Conservation (phyloP, 2,329 filamentous ascomycete genomes). For the Tolypocladium amazonense region DNA sequence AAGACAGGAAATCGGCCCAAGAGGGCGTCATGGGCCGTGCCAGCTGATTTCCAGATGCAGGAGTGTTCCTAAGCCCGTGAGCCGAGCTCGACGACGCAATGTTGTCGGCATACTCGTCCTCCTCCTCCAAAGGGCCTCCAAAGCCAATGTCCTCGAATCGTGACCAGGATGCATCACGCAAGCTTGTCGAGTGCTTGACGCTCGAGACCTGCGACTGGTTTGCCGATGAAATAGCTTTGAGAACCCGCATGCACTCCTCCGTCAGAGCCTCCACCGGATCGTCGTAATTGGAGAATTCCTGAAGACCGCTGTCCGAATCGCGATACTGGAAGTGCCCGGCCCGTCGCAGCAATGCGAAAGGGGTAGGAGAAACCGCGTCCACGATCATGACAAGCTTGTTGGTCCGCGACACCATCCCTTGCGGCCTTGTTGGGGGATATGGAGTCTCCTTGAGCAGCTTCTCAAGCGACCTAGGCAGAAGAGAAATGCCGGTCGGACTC, state of each 20-base stretch:
- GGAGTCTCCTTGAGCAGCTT: constrained; percentile 85
- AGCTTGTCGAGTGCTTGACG: constrained; percentile 58
- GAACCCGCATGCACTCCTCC: constrained; percentile 85
- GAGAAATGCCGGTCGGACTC: constrained; percentile 66
- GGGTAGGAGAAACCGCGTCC: constrained; percentile 85
- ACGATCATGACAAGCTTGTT: constrained; percentile 96
- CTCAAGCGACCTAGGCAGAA: constrained; percentile 82
- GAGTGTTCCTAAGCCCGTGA: constrained; percentile 49
- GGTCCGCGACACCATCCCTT: constrained; percentile 67
- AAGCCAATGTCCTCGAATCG: constrained; percentile 95
- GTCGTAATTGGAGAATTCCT: constrained; percentile 77
- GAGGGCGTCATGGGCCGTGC: constrained; percentile 89
- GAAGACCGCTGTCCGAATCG: constrained; percentile 74
- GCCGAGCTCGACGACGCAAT: constrained; percentile 26
- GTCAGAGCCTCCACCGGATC: constrained; percentile 83
- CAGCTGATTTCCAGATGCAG: constrained; percentile 57
- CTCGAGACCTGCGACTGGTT: constrained; percentile 75
- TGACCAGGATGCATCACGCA: constrained; percentile 88
- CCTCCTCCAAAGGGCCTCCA: constrained; percentile 61
- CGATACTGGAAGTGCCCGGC: constrained; percentile 94
- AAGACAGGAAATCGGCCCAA: constrained; percentile 95
- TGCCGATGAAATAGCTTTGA: constrained; percentile 76
- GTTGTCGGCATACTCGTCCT: constrained; percentile 52
- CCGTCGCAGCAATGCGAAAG: constrained; percentile 79
- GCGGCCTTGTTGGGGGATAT: constrained; percentile 75